Evolutionary conservation across 352 stramenopile species (phyloP).

Genomic region (Phytophthora aleatoria): DNA sequence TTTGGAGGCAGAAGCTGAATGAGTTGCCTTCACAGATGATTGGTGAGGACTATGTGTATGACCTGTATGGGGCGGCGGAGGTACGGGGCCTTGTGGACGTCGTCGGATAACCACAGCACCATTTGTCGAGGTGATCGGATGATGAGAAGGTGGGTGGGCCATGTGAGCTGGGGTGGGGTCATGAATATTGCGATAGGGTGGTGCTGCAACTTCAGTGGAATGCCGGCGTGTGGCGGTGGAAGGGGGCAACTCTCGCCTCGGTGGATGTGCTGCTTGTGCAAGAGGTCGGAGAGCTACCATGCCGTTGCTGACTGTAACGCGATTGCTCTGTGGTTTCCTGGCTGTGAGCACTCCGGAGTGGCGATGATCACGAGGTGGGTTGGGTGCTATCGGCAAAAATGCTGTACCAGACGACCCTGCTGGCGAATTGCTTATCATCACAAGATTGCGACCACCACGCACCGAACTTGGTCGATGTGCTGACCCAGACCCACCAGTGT

Average conservation of each 20-base stretch:
- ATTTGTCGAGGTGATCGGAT: constrained; percentile 25
- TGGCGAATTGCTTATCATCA: constrained; percentile 39
- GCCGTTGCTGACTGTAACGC: constrained; percentile 30
- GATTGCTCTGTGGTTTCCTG: constrained; percentile 21
- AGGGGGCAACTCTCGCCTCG: constrained; percentile 27
- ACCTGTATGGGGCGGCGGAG: background rate
- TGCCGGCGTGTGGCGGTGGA: constrained; percentile 17
- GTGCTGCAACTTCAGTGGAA: constrained; percentile 16
- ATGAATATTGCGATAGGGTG: constrained; percentile 8
- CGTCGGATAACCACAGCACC: constrained; percentile 28
- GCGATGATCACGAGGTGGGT: constrained; percentile 26
- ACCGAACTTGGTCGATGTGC: constrained; percentile 49
- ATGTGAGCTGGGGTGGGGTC: constrained; percentile 11
- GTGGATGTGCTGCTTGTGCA: constrained; percentile 23
- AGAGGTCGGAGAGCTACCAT: constrained; percentile 35
- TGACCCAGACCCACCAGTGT: background rate
- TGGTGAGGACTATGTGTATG: constrained; percentile 22
- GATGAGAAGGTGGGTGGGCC: constrained; percentile 12
- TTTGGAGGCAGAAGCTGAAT: constrained; percentile 17
- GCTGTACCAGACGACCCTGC: constrained; percentile 9
- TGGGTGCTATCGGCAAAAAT: constrained; percentile 30
- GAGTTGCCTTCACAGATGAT: constrained; percentile 3
- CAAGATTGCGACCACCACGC: constrained; percentile 53
- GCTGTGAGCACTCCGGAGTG: constrained; percentile 18
- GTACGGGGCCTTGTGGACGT: constrained; percentile 18